phyloP scores from a whole-genome alignment of 1,284 basidiomycete species.

The Cutaneotrichosporon daszewskae region DNA sequence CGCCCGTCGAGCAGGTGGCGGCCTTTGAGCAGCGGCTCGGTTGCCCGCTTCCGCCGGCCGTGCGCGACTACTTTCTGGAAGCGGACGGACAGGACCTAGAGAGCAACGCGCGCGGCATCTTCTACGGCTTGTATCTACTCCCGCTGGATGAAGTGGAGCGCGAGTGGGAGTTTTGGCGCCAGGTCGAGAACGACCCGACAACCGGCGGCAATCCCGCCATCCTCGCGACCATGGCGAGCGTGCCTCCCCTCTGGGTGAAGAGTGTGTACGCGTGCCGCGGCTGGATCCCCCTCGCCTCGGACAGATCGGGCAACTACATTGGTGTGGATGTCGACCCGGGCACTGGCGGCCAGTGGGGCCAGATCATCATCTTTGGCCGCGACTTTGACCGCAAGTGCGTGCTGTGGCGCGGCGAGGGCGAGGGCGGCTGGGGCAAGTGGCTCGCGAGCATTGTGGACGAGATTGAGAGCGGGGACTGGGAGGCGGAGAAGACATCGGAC shows the following conservation, averaged over 20 bases:
- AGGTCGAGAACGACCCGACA: conserved; percentile 74
- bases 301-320: conserved; percentile 93
- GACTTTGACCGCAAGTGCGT: conserved; percentile 99
- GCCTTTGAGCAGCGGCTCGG: conserved; percentile 76
- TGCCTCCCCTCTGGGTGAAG: conserved; percentile 87
- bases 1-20: conserved; percentile 65
- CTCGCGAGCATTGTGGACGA: conserved; percentile 89
- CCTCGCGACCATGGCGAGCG: conserved; percentile 73
- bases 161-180: conserved; percentile 90
- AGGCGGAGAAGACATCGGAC: conserved; percentile 56
- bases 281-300: conserved; percentile 91
- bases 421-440: conserved; percentile 91
- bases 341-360: conserved; percentile 68
- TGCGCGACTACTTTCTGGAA: conserved; percentile 75
- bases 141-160: conserved; percentile 83
- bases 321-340: conserved; percentile 90
- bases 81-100: conserved; percentile 86
- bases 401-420: conserved; percentile 82
- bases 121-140: conserved; percentile 76
- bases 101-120: conserved; percentile 60
- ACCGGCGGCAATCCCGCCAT: conserved; percentile 64
- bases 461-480: conserved; percentile 80
- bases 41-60: conserved; percentile 65
- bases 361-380: conserved; percentile 94
- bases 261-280: conserved; percentile 85